Conservation (phyloP, 2,329 filamentous ascomycete species). For the Fusarium staphyleae region DNA sequence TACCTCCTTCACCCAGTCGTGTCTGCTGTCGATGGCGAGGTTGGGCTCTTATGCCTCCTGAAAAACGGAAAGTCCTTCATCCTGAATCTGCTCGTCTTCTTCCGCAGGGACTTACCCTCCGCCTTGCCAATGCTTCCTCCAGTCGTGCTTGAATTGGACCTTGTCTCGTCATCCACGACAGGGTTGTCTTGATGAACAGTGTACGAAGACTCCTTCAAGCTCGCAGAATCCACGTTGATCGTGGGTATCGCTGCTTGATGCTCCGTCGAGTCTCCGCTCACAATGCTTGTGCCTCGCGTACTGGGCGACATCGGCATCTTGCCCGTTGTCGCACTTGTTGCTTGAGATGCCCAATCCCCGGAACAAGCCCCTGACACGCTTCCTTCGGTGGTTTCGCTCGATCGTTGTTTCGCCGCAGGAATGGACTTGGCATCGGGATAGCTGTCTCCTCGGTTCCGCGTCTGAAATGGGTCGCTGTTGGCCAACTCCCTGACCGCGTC, state of each 20-base stretch:
- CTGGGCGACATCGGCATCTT: constrained; percentile 71
- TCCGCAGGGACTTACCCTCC: constrained; percentile 61
- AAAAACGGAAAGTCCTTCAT: constrained; percentile 68
- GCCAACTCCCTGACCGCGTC: constrained; percentile 57
- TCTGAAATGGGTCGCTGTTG: constrained; percentile 58
- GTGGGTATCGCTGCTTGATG: constrained; percentile 54
- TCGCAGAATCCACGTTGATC: constrained; percentile 50
- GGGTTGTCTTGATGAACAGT: constrained; percentile 38
- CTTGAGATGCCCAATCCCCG: constrained; percentile 69
- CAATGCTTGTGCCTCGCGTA: constrained; percentile 70
- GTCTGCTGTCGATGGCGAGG: constrained; percentile 46
- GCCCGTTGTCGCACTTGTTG: constrained; percentile 67
- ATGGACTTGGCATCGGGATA: constrained; percentile 49
- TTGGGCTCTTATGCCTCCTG: constrained; percentile 57
- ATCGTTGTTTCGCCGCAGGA: constrained; percentile 58
- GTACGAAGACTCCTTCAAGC: constrained; percentile 42
- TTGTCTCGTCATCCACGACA: constrained; percentile 43
- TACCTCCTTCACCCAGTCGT: constrained; percentile 42
- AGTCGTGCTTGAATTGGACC: constrained; percentile 41
- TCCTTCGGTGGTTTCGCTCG: constrained; percentile 68
- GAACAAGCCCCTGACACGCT: constrained; percentile 61
- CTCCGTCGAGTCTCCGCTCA: constrained; percentile 66
- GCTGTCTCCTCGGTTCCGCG: constrained; percentile 44
- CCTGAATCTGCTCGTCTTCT: constrained; percentile 68
- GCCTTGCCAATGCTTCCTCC: constrained; percentile 56